Evolutionary conservation across 495 filamentous ascomycete species (phyloP).

Genomic region (Penicillium odoratum): DNA sequence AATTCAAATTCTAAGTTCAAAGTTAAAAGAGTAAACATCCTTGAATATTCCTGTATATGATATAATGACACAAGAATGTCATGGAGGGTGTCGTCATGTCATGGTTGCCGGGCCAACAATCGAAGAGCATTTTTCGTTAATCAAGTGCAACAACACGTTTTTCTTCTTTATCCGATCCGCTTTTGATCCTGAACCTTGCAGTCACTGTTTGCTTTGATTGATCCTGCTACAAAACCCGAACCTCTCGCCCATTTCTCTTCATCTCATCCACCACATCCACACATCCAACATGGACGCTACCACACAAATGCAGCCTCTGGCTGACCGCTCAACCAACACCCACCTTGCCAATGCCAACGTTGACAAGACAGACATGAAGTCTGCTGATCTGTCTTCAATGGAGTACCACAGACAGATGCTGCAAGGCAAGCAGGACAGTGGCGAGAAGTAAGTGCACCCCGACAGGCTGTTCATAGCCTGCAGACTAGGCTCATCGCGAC

Average conservation of each 20-base stretch:
- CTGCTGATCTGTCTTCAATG: conserved; percentile 50
- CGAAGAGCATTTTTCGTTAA: conserved; percentile 32
- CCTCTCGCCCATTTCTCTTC: conserved; percentile 4
- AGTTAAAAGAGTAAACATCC: background rate
- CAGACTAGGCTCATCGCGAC: background rate
- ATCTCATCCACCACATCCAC: background rate
- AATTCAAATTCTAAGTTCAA: conserved; percentile 1
- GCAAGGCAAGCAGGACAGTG: conserved; percentile 64
- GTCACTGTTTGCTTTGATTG: conserved; percentile 3
- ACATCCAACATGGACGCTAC: conserved; percentile 36
- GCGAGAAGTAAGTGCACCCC: conserved; percentile 59
- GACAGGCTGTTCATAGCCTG: no score
- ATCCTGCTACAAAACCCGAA: background rate
- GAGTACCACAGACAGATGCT: conserved; percentile 79
- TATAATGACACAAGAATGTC: conserved; percentile 3
- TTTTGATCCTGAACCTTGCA: conserved; percentile 1
- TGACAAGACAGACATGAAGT: conserved; percentile 39
- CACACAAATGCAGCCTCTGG: conserved; percentile 39
- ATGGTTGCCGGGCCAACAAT: conserved; percentile 50
- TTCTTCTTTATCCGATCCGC: conserved; percentile 31
- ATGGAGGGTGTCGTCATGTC: conserved; percentile 14
- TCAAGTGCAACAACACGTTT: conserved; percentile 27
- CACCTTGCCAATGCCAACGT: conserved; percentile 32
- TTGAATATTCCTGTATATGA: no score
- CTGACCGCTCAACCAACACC: conserved; percentile 47